phyloP scores from a whole-genome alignment of 805 yeast genomes.

The Ogataea degrootiae region DNA sequence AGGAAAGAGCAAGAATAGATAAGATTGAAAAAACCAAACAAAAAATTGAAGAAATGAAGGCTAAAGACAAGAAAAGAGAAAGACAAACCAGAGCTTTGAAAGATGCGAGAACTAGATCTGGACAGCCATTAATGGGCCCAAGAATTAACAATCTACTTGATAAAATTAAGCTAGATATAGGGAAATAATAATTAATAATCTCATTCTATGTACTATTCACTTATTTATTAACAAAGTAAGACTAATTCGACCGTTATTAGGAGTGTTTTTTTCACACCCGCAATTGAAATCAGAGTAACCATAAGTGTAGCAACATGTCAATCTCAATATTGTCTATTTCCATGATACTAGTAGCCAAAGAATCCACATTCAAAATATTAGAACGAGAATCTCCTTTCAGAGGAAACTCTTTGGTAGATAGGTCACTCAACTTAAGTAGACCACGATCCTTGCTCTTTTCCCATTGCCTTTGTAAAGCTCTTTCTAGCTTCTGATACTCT shows the following conservation, averaged over 20 bases:
- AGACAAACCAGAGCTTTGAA: slow-evolving; percentile 38
- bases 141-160: slow-evolving; percentile 74
- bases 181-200: slow-evolving; percentile 1
- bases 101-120: slow-evolving; percentile 54
- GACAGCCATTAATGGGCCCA: slow-evolving; percentile 92
- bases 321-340: slow-evolving; percentile 9
- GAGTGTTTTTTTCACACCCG: too few relatives aligned
- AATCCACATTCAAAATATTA: slow-evolving; percentile 14
- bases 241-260: background rate
- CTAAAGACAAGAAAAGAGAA: slow-evolving; percentile 39
- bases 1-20: slow-evolving; percentile 36
- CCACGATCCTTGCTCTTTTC: background rate
- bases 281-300: slow-evolving; percentile 2
- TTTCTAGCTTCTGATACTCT: slow-evolving; percentile 4
- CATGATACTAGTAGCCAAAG: slow-evolving; percentile 9
- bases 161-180: slow-evolving; percentile 55
- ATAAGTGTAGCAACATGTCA: slow-evolving; percentile 9
- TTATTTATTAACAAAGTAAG: background rate
- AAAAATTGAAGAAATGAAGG: slow-evolving; percentile 29
- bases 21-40: slow-evolving; percentile 35
- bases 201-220: background rate
- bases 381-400: background rate
- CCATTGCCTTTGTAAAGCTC: background rate
- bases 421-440: slow-evolving; percentile 6
- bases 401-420: slow-evolving; percentile 6